These are phyloP conservation scores for Debaryomycetaceae sp. DNA, from an alignment of 1,139 yeast species.

Conservation along the genomic window DNA sequence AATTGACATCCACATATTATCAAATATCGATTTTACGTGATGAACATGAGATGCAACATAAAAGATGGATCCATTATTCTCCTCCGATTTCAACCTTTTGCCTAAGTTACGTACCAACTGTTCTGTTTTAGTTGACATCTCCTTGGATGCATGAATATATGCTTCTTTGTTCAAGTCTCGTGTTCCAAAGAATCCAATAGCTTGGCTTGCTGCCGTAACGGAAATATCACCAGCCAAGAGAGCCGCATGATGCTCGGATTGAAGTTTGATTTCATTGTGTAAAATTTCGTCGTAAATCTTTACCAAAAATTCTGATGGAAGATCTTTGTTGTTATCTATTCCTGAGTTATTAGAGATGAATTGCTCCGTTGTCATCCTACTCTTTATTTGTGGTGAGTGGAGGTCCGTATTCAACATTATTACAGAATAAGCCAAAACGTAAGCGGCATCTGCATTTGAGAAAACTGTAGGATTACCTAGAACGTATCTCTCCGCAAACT, in stretches of 20 bases:
- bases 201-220: slow-evolving; percentile 30
- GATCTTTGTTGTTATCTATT: slow-evolving; percentile 87
- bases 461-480: slow-evolving; percentile 83
- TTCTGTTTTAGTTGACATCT: slow-evolving; percentile 88
- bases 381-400: slow-evolving; percentile 83
- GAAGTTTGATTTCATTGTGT: slow-evolving; percentile 79
- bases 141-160: slow-evolving; percentile 86
- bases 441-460: slow-evolving; percentile 92
- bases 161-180: slow-evolving; percentile 81
- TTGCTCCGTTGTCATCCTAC: slow-evolving; percentile 83
- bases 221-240: slow-evolving; percentile 61
- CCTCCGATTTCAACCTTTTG: slow-evolving; percentile 36
- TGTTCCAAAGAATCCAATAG: slow-evolving; percentile 68
- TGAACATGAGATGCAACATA: slow-evolving; percentile 72
- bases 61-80: slow-evolving; percentile 24
- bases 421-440: slow-evolving; percentile 87
- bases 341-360: slow-evolving; percentile 85
- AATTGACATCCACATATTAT: slow-evolving; percentile 94
- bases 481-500: slow-evolving; percentile 89
- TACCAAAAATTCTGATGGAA: slow-evolving; percentile 70
- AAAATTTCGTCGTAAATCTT: slow-evolving; percentile 75
- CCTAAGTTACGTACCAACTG: slow-evolving; percentile 72
- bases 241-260: slow-evolving; percentile 94
- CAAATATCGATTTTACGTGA: slow-evolving; percentile 91
- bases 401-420: slow-evolving; percentile 92